Percentiles rank a stretch among this genome's conserved stretches.
Evolutionary conservation across 2,329 filamentous ascomycete genomes (phyloP).

Genomic region (Pseudogymnoascus sp.): DNA sequence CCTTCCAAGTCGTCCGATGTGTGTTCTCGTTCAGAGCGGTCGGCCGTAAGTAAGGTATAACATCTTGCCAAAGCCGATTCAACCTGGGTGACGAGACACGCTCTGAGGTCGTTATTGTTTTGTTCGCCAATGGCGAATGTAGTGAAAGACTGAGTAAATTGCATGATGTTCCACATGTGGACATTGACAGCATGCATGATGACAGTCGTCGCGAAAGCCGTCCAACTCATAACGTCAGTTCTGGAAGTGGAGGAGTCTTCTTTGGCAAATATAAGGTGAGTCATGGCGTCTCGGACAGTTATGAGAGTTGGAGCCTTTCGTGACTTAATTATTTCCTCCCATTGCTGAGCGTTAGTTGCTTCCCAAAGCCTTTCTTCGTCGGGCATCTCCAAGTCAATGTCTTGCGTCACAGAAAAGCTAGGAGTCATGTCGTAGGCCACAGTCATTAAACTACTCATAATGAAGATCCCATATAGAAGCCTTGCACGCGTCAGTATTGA

Average conservation of each 20-base stretch:
- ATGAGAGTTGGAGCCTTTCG: background rate
- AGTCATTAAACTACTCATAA: background rate
- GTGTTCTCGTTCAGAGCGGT: background rate
- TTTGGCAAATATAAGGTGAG: background rate
- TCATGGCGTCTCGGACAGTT: background rate
- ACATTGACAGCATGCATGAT: slow-evolving; percentile 32
- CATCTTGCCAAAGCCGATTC: slow-evolving; percentile 3
- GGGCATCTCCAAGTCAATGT: slow-evolving; percentile 2
- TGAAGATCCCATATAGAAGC: slow-evolving; percentile 1
- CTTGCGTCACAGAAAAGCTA: background rate
- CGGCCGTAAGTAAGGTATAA: background rate
- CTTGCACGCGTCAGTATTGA: background rate
- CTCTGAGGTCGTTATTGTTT: background rate
- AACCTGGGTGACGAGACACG: background rate
- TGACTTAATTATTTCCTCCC: background rate
- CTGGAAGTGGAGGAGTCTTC: background rate
- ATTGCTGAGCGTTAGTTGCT: background rate
- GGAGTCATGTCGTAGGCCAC: background rate
- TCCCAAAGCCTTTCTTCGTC: background rate
- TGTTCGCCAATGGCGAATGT: slow-evolving; percentile 15
- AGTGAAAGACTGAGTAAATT: slow-evolving; percentile 27
- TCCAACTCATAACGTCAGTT: slow-evolving; percentile 10
- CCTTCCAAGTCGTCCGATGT: slow-evolving; percentile 10
- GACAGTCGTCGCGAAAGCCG: slow-evolving; percentile 27
- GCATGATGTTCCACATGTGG: slow-evolving; percentile 30